Evolutionary conservation across 768 basidiomycete genomes (phyloP).

Genomic region (Dioszegia aurantiaca): DNA sequence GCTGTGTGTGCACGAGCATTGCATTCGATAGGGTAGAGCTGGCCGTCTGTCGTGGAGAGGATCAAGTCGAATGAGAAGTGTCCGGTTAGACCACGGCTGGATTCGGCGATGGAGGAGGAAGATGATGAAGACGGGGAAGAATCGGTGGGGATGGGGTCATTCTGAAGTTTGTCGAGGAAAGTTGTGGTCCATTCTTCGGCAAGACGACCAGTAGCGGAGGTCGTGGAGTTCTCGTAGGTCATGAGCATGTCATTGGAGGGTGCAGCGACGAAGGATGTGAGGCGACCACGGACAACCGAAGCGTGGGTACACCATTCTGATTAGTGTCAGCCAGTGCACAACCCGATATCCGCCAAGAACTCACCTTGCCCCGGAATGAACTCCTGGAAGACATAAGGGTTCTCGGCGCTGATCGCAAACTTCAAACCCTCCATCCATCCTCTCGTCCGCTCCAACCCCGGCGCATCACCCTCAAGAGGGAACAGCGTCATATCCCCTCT

Average conservation of each 20-base stretch:
- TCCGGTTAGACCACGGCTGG: slow-evolving; percentile 38
- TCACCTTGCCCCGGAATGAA: slow-evolving; percentile 50
- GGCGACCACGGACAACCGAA: slow-evolving; percentile 44
- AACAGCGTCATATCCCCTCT: slow-evolving; percentile 49
- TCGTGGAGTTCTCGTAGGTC: slow-evolving; percentile 51
- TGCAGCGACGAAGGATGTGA: slow-evolving; percentile 51
- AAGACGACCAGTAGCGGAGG: slow-evolving; percentile 27
- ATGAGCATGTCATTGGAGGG: slow-evolving; percentile 53
- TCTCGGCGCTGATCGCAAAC: slow-evolving; percentile 32
- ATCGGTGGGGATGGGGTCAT: slow-evolving; percentile 31
- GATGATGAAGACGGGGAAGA: neutral
- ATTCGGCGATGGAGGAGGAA: slow-evolving; percentile 3
- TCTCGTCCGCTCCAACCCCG: slow-evolving; percentile 32
- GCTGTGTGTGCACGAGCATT: slow-evolving; percentile 52
- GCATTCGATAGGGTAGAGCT: slow-evolving; percentile 52
- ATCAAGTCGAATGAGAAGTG: slow-evolving; percentile 53
- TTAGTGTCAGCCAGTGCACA: neutral
- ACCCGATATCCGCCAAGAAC: neutral
- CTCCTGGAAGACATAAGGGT: slow-evolving; percentile 52
- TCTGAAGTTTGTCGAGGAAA: slow-evolving; percentile 35
- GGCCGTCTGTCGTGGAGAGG: slow-evolving; percentile 38
- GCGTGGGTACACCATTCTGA: slow-evolving; percentile 53
- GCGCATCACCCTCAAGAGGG: slow-evolving; percentile 41
- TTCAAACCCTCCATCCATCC: slow-evolving; percentile 29
- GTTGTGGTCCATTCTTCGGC: slow-evolving; percentile 48